Base-by-base conservation (phyloP, 2,329 filamentous ascomycete species). In the Epichloe scottii region DNA sequence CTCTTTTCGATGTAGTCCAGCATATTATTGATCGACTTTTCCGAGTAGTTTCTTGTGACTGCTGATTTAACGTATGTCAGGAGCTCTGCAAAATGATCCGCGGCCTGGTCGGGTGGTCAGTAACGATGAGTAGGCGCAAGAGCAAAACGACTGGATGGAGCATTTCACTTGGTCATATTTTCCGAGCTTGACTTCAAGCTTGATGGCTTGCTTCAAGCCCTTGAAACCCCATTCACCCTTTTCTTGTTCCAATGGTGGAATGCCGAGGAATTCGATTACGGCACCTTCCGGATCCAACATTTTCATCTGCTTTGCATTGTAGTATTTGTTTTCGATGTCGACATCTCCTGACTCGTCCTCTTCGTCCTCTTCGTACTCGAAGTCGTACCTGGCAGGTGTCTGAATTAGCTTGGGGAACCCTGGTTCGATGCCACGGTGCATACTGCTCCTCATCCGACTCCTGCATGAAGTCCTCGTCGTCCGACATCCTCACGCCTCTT, bases 181-280 rank as follows among this genome's bases (percentile, higher is more conserved):
- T n/a, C 80, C 83, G n/a, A 95, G 78, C 69, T 87, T 89, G 70
- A 95, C 96, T 66, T 97, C 90, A 2, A 96, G 77, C 71, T 98
- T 98, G 66, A 97, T 96, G 2, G 93, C 93, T 68, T 98, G 93
- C 71, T 98, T 98, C 57, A 97, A 68, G 4, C 89, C 91, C 68
- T 97, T 98, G 76, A 98, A 98, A 0, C 93, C 93, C 93, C 91
- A 97, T 67, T 98, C 91, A 54, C 89, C 89, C 71, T 97, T 98
- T 66, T 95, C 89, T 50, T 82, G 71, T 68, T 98, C 91, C 44
- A 96, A 68, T 14, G 79, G 75, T 5, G 89, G 89, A 56, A 98
- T 85, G 34, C 82, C 86, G n/a, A 97, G 72, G 62, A 98, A 98
- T 66, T 97, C 91, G 37, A 84, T 81, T 51, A 98, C 86, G 2